Evolutionary conservation across 1,139 yeast species (phyloP).

Genomic region (Blastobotrys indianensis): DNA sequence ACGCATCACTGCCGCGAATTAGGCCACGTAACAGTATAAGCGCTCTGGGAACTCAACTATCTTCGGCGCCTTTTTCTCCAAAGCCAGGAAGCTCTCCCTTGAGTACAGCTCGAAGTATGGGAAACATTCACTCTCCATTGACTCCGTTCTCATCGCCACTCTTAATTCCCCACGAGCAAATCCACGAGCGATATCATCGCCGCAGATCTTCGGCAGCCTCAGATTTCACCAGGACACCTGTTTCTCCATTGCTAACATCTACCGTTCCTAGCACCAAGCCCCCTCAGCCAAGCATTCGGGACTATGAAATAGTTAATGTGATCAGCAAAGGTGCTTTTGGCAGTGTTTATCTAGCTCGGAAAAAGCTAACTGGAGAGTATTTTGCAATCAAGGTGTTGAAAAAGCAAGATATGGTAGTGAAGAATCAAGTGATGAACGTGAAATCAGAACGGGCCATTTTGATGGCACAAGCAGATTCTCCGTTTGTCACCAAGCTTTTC

Average conservation of each 20-base stretch:
- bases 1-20: slow-evolving; percentile 14
- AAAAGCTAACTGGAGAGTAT: slow-evolving; percentile 85
- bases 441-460: slow-evolving; percentile 92
- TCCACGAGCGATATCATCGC: slow-evolving; percentile 20
- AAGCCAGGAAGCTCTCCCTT: slow-evolving; percentile 18
- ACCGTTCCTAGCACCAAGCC: slow-evolving; percentile 41
- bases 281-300: slow-evolving; percentile 65
- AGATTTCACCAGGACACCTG: slow-evolving; percentile 46
- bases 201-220: slow-evolving; percentile 27
- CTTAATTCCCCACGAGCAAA: slow-evolving; percentile 26
- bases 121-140: slow-evolving; percentile 21
- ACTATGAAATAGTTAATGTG: slow-evolving; percentile 86
- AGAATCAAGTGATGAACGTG: slow-evolving; percentile 92
- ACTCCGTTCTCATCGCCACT: slow-evolving; percentile 30
- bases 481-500: slow-evolving; percentile 85
- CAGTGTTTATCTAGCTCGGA: slow-evolving; percentile 79
- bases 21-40: slow-evolving; percentile 19
- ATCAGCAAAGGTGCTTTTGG: slow-evolving; percentile 98
- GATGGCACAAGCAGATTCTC: slow-evolving; percentile 95
- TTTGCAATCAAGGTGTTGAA: slow-evolving; percentile 93
- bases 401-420: slow-evolving; percentile 93
- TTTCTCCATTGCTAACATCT: slow-evolving; percentile 76
- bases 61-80: slow-evolving; percentile 12
- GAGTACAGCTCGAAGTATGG: slow-evolving; percentile 4
- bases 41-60: slow-evolving; percentile 3